Evolutionary conservation across 345 rosid species (phyloP), one percentile per base, ranked within the genome.

Genomic region (Gossypium ekmanianum): DNA sequence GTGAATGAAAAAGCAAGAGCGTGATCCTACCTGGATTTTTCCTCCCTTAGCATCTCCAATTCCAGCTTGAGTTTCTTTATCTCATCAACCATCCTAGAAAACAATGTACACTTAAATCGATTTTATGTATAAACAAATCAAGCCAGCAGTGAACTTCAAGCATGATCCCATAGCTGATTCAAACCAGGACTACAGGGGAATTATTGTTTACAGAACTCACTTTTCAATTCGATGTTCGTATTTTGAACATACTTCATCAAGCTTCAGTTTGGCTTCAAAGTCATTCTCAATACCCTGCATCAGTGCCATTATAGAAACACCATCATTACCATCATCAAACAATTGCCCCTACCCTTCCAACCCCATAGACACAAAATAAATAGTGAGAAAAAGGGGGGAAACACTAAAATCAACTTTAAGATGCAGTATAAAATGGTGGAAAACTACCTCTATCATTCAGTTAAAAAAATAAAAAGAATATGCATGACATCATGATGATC

Each of bases 231-330:
- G 98, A 27, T 83, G 84, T 76, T 93, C 98, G 71, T 91, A 90
- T 70, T 84, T 88, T 34, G 91, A 75, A 75, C 91, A 83, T 44
- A 90, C 85, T 79, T 89, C 85, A 75, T 90, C 92, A 48, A 93
- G 91, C 70, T 90, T 88, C 17, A 91, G 81, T 48, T 85, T 92
- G 78, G 93, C 91, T 87, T 95, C 99, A 79, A 91, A 88, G 61
- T 93, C 98, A 82, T 93, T 94, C 86, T 91, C 97, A 81, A 91
- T 84, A 41, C 89, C 83, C 84, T 87, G 93, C 92, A 95, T 86
- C 77, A 91, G 73, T 73, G 94, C 87, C 98, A 82, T 76, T 76
- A 68, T 41, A 74, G n/a, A 29, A 74, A 58, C 41, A 4, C 51
- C 7, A 61, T 20, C 18, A 20, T 57, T 44, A 57, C 11, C 34